These are phyloP conservation scores for Phytopythium litorale DNA, from an alignment of 352 stramenopile species.

Conservation along the genomic window DNA sequence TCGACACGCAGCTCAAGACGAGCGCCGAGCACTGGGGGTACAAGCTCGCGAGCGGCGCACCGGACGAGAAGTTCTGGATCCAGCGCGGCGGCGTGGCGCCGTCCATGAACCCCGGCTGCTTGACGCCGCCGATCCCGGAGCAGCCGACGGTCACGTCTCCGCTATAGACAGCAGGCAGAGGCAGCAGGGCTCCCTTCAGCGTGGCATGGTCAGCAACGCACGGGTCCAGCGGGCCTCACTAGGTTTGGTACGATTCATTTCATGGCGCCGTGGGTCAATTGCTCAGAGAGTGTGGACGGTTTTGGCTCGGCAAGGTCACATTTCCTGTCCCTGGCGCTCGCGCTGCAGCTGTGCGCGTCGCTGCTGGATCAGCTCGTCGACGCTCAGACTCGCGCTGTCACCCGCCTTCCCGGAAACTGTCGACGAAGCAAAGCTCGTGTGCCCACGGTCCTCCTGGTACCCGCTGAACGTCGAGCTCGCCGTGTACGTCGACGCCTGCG, in stretches of 20 bases:
- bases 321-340: slow-evolving; percentile 27
- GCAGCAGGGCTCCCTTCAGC: too few relatives aligned
- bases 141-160: slow-evolving; percentile 4
- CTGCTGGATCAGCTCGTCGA: slow-evolving; percentile 74
- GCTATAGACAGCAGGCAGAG: neutral
- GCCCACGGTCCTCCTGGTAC: neutral
- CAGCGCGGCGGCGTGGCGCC: slow-evolving; percentile 2
- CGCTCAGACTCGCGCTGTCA: slow-evolving; percentile 23
- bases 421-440: neutral
- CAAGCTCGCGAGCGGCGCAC: slow-evolving; percentile 18
- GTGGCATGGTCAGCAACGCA: neutral
- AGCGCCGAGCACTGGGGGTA: slow-evolving; percentile 37
- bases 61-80: slow-evolving; percentile 37
- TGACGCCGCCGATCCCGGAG: slow-evolving; percentile 4
- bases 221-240: neutral
- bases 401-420: neutral
- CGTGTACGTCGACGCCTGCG: neutral
- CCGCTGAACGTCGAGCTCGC: slow-evolving; percentile 4
- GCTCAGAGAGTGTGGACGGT: neutral
- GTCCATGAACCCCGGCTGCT: neutral
- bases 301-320: neutral
- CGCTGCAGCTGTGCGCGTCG: slow-evolving; percentile 60
- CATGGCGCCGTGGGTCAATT: neutral
- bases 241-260: neutral
- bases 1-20: slow-evolving; percentile 64